Evolutionary conservation across 2,329 filamentous ascomycete species (phyloP), one percentile per base, ranked within the genome.

Genomic region (Pseudocercospora vitis): DNA sequence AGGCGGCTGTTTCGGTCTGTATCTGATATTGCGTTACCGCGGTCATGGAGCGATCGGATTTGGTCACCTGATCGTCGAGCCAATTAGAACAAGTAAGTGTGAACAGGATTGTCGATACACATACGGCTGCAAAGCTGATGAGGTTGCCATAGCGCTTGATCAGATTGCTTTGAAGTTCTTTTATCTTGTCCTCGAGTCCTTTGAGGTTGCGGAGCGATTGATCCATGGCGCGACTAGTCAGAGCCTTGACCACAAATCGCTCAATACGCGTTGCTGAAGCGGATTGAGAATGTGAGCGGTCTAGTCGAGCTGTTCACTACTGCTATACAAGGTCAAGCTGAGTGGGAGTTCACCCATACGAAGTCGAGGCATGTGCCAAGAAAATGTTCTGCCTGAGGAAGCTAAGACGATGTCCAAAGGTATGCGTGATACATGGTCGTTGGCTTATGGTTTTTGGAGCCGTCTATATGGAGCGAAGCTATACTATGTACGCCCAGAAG

Each of bases 11-110:
- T 63, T 84, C 81, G 5, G 82, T 78, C 52, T 81, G 76, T 26
- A 85, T 78, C 55, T 82, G 76, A 55, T 82, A 79, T 14, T 80
- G 77, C 57, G 80, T 78, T 12, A 81, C 75, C 4, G 82, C 81
- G 2, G 80, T 81, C 12, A 76, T 74, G 18, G 78, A 78, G 56
- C 81, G 75, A 61, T 81, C 81, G 29, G 73, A 73, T 33, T n/a
- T n/a, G n/a, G n/a, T n/a, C n/a, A n/a, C n/a, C n/a, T n/a, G n/a
- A n/a, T n/a, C n/a, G n/a, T n/a, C n/a, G n/a, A n/a, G n/a, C n/a
- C n/a, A n/a, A n/a, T n/a, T n/a, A n/a, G n/a, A n/a, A n/a, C n/a
- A n/a, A n/a, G n/a, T 9, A 18, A 5, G 7, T 8, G n/a, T 19
- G 19, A n/a, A 48, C 2, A 21, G 12, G 4, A 16, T 3, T 1